Percentiles rank a stretch among this genome's conserved stretches.
Evolutionary conservation across 2,329 filamentous ascomycete genomes (phyloP).

Genomic region (Penicillium fuscoglaucum): DNA sequence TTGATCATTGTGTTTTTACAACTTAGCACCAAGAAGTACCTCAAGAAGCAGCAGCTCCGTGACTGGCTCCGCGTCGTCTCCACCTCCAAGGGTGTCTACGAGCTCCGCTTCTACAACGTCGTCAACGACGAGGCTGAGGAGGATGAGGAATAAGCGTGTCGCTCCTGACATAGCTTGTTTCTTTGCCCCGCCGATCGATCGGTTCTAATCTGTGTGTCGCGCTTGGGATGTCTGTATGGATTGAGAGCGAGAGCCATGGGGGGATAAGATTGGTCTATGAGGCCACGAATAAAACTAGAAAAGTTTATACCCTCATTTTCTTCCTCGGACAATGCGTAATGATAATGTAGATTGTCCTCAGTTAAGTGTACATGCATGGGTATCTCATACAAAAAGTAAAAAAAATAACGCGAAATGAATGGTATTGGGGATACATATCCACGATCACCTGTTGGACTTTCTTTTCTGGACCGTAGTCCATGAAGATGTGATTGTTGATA

Average conservation of each 20-base stretch:
- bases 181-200: conserved; percentile 17
- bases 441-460: not conserved
- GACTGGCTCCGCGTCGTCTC: conserved; percentile 99
- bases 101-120: conserved; percentile 99
- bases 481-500: not conserved
- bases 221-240: conserved; percentile 16
- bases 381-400: not conserved
- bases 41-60: conserved; percentile 99
- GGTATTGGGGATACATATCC: not conserved
- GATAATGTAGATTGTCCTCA: not conserved
- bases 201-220: conserved; percentile 12
- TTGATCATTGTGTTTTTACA: conserved; percentile 10
- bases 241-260: conserved; percentile 18
- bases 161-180: conserved; percentile 11
- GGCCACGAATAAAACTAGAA: conserved; percentile 26
- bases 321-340: not conserved
- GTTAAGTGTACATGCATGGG: not conserved
- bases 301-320: conserved; percentile 25
- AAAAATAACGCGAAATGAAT: not conserved
- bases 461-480: not conserved
- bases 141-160: conserved; percentile 84
- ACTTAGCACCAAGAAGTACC: conserved; percentile 97
- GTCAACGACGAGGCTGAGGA: conserved; percentile 97
- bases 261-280: conserved; percentile 26
- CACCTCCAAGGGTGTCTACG: conserved; percentile 96